Evolutionary conservation across 2,329 filamentous ascomycete species (phyloP).

Genomic region (Alternaria arborescens): DNA sequence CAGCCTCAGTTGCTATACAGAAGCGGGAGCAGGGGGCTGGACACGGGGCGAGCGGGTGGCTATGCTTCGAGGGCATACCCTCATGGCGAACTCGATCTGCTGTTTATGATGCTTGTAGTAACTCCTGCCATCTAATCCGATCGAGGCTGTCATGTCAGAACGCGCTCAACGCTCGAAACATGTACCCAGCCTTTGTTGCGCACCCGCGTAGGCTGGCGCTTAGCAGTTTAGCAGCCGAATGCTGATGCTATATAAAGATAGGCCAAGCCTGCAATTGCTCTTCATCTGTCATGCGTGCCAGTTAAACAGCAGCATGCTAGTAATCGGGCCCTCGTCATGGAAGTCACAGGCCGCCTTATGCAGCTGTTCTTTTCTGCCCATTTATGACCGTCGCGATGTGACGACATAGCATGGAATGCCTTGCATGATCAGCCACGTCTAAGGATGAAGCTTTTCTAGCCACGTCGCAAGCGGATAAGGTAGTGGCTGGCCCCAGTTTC

Average conservation of each 20-base stretch:
- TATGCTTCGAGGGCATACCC: conserved; percentile 29
- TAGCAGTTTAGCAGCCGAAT: conserved; percentile 32
- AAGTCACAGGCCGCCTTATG: background rate
- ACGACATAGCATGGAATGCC: conserved; percentile 5
- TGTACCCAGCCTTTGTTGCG: conserved; percentile 18
- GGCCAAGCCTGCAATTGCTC: conserved; percentile 32
- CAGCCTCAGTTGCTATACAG: conserved; percentile 44
- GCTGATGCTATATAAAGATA: conserved; percentile 39
- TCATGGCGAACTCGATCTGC: conserved; percentile 15
- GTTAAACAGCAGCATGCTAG: conserved; percentile 9
- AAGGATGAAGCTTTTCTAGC: conserved; percentile 19
- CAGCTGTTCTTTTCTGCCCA: background rate
- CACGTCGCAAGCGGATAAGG: conserved; percentile 14
- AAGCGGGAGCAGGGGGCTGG: conserved; percentile 30
- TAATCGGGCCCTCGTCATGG: background rate
- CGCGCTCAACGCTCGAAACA: conserved; percentile 14
- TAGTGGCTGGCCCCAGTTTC: conserved; percentile 19
- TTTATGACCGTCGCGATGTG: conserved; percentile 4
- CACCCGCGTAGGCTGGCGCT: conserved; percentile 41
- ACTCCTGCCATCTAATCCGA: conserved; percentile 8
- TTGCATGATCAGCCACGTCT: conserved; percentile 19
- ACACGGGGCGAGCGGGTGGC: conserved; percentile 34
- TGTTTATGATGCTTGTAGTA: conserved; percentile 5
- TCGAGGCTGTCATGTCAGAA: background rate
- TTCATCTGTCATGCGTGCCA: conserved; percentile 13